These are phyloP conservation scores for Truncatella angustata DNA, from an alignment of 2,329 filamentous ascomycete genomes.

Conservation along the genomic window DNA sequence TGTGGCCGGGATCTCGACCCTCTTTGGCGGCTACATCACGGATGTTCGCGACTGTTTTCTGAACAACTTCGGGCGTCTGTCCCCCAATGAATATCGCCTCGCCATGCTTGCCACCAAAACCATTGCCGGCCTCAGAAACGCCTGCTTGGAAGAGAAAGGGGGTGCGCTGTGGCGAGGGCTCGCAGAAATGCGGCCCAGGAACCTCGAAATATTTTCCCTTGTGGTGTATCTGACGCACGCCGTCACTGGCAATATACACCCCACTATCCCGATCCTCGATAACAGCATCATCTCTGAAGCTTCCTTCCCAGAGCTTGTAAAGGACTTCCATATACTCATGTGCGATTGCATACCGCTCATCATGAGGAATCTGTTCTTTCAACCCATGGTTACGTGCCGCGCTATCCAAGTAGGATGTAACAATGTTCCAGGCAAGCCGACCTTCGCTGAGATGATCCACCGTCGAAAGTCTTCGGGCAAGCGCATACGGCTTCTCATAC, in stretches of 20 bases:
- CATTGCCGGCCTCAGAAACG: constrained; percentile 54
- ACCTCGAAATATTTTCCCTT: constrained; percentile 53
- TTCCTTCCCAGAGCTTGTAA: constrained; percentile 59
- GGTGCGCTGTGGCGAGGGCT: constrained; percentile 55
- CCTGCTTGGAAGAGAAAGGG: constrained; percentile 60
- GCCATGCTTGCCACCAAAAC: constrained; percentile 56
- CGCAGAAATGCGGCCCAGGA: constrained; percentile 42
- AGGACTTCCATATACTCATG: constrained; percentile 61
- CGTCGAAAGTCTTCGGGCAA: constrained; percentile 60
- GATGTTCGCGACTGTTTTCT: constrained; percentile 51
- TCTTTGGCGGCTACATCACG: constrained; percentile 46
- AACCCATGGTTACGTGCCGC: constrained; percentile 59
- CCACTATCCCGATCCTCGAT: constrained; percentile 49
- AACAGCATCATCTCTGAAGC: constrained; percentile 56
- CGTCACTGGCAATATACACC: constrained; percentile 55
- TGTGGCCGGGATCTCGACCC: constrained; percentile 52
- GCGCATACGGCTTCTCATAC: constrained; percentile 59
- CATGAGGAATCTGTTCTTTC: constrained; percentile 55
- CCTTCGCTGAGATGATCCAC: constrained; percentile 61
- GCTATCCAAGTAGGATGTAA: constrained; percentile 48
- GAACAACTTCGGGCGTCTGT: constrained; percentile 47
- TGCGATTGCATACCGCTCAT: constrained; percentile 58
- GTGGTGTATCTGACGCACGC: constrained; percentile 58
- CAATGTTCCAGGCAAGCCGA: constrained; percentile 66
- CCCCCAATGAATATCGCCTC: constrained; percentile 60